Evolutionary conservation across 345 rosid species (phyloP).

Genomic region (Pugionium cornutum): DNA sequence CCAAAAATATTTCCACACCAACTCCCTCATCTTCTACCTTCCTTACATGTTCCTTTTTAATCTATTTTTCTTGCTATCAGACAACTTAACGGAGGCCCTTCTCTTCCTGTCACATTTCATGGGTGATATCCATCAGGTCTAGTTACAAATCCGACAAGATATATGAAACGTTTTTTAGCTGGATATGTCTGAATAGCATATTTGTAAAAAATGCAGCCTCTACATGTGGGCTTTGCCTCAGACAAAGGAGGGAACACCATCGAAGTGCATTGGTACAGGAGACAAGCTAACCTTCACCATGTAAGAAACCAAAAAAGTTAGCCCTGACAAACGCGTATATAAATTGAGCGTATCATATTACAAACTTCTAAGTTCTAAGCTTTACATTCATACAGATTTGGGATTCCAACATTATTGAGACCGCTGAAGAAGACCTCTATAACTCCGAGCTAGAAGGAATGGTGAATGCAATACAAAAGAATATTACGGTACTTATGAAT

Average conservation of each 20-base stretch:
- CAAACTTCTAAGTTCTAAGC: neutral
- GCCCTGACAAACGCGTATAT: neutral
- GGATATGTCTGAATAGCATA: conserved; percentile 3
- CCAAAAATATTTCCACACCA: neutral
- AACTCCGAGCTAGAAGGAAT: conserved; percentile 50
- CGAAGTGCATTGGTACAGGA: conserved; percentile 79
- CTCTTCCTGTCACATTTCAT: conserved; percentile 83
- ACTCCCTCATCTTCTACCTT: neutral
- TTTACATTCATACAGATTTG: conserved; percentile 57
- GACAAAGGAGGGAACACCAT: conserved; percentile 88
- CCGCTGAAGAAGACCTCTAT: conserved; percentile 59
- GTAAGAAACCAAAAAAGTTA: conserved; percentile 41
- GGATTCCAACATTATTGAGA: conserved; percentile 72
- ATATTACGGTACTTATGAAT: conserved; percentile 57
- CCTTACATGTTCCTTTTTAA: neutral
- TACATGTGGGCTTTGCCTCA: conserved; percentile 72
- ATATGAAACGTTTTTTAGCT: neutral
- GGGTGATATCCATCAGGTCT: conserved; percentile 93
- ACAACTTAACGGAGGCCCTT: conserved; percentile 89
- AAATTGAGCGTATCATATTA: neutral
- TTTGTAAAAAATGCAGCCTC: conserved; percentile 52
- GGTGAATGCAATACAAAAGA: conserved; percentile 61
- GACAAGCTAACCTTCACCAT: conserved; percentile 81
- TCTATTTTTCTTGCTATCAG: conserved; percentile 38
- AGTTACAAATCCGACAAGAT: neutral